Percentiles rank a stretch among this genome's conserved stretches.
These are phyloP conservation scores for Coprinopsis cinerea DNA, from an alignment of 768 basidiomycete genomes.

Conservation along the genomic window DNA sequence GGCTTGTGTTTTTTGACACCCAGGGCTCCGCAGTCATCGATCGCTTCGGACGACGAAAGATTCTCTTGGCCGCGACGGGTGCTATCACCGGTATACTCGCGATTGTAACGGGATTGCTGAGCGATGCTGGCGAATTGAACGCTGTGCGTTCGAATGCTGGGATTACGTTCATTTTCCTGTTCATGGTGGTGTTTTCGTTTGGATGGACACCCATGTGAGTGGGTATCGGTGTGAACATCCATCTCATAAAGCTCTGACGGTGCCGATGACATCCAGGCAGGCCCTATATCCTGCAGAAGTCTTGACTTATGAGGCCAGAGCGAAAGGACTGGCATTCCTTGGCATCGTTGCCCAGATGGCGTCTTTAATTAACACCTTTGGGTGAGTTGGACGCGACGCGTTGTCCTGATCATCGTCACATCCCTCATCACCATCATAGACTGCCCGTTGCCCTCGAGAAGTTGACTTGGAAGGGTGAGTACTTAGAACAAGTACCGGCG, in stretches of 20 bases:
- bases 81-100: constrained; percentile 34
- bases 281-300: constrained; percentile 51
- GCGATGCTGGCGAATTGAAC: constrained; percentile 22
- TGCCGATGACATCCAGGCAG: constrained; percentile 28
- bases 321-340: constrained; percentile 48
- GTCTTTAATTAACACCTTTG: constrained; percentile 46
- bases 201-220: constrained; percentile 52
- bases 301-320: constrained; percentile 42
- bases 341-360: constrained; percentile 37
- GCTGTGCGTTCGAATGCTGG: constrained; percentile 40
- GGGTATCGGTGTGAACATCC: not conserved
- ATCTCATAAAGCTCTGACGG: not conserved
- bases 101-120: constrained; percentile 43
- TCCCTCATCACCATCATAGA: constrained; percentile 17
- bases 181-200: constrained; percentile 49
- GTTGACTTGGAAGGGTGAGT: constrained; percentile 42
- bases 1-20: not conserved
- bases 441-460: constrained; percentile 42
- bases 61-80: constrained; percentile 35
- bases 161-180: constrained; percentile 44
- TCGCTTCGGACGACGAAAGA: constrained; percentile 40
- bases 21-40: constrained; percentile 44
- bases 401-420: not conserved
- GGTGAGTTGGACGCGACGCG: constrained; percentile 22
- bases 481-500: not conserved